These are phyloP conservation scores for Chenopodium album DNA, from an alignment of 148 eudicot genomes.

Conservation along the genomic window DNA sequence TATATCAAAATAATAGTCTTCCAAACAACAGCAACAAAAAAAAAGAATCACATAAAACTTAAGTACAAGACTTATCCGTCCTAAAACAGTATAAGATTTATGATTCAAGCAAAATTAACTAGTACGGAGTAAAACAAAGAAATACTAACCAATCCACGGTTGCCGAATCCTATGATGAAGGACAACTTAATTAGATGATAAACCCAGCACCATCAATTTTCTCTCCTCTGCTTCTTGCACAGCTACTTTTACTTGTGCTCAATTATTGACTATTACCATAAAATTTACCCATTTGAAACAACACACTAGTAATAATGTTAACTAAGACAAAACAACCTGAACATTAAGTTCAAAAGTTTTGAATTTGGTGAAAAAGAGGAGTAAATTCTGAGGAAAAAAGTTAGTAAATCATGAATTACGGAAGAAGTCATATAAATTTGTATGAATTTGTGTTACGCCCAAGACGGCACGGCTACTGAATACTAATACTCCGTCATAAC, in stretches of 20 bases:
- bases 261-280: not conserved
- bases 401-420: conserved; percentile 39
- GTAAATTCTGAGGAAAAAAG: conserved; percentile 6
- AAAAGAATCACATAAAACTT: no score
- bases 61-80: no score
- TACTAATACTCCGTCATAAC: not conserved
- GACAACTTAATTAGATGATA: no score
- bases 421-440: conserved; percentile 36
- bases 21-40: no score
- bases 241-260: not conserved
- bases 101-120: no score
- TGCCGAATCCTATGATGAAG: no score
- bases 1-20: no score
- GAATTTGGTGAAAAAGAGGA: conserved; percentile 20
- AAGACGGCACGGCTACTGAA: conserved; percentile 48
- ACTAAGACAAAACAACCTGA: not conserved
- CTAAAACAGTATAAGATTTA: no score
- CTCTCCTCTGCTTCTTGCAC: not conserved
- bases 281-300: not conserved
- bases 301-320: not conserved
- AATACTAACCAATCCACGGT: no score
- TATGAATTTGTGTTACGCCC: conserved; percentile 29
- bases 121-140: no score
- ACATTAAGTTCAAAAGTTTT: not conserved
- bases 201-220: not conserved